Evolutionary conservation across 2,329 filamentous ascomycete species (phyloP), one percentile per base, ranked within the genome.

Genomic region (Colletotrichum shisoi): DNA sequence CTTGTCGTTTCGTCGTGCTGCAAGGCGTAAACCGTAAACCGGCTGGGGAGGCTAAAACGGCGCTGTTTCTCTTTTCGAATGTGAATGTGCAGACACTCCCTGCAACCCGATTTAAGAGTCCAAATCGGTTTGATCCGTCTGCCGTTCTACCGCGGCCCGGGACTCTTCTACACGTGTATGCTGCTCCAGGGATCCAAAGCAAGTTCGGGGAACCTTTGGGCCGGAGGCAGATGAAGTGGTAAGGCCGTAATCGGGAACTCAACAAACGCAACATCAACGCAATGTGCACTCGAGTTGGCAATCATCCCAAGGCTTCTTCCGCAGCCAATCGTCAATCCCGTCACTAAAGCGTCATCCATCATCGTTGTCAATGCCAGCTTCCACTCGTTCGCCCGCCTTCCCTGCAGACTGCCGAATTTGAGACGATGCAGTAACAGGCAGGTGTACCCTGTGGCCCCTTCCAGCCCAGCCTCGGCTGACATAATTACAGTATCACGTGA

Each of bases 401-500:
- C 27, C 8, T 52, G 37, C 11, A 13, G 2, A 40, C 19, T 21
- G n/a, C 46, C 13, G 4, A 0, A 15, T 8, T 46, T 31, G 21
- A 27, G 19, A 52, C 42, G 31, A 17, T 63, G 49, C 3, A 7
- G 21, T 19, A 31, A 12, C 12, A 44, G 21, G 40, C 13, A n/a
- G 31, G 21, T 31, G 19, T 8, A 13, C 8, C 24, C 27, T 13
- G 24, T 21, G 40, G 19, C 44, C 39, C 15, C 21, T 12, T 19
- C 9, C n/a, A 15, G 12, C 42, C 34, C 45, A 62, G 48, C 57
- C 34, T 61, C 39, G 39, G 74, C 72, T 78, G 73, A 77, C 64
- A 69, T 76, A 76, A 76, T 46, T 53, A 13, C 0, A n/a, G 11
- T 11, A 9, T 37, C 78, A 79, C 78, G 77, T 79, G 77, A 79